A percentile compares a stretch with the other conserved stretches of the same genome.
Conservation (phyloP, 148 eudicot genomes). For the Nyssa sinensis region DNA sequence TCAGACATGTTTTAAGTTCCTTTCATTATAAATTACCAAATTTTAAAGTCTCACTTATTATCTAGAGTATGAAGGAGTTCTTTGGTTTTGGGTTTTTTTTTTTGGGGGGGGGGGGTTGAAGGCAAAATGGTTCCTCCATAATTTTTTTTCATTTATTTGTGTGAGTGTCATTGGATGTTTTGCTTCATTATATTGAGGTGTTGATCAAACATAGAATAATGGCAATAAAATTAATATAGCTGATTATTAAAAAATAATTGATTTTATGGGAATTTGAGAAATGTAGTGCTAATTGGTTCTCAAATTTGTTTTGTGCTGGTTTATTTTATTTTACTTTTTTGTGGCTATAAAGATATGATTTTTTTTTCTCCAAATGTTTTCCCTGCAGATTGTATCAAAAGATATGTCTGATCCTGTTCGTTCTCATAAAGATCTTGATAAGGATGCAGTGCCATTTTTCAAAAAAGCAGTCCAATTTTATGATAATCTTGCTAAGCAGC, state of each 20-base stretch:
- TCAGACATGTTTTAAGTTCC: too few relatives aligned
- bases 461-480: slow-evolving; percentile 86
- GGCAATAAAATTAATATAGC: neutral
- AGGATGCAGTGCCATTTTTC: slow-evolving; percentile 95
- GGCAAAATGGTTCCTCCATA: too few relatives aligned
- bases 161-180: too few relatives aligned
- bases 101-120: too few relatives aligned
- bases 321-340: slow-evolving; percentile 3
- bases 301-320: neutral
- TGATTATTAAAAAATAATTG: neutral
- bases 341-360: neutral
- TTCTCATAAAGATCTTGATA: slow-evolving; percentile 96
- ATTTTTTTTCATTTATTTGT: too few relatives aligned
- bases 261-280: neutral
- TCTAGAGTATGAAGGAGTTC: too few relatives aligned
- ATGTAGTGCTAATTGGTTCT: neutral
- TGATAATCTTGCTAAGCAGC: slow-evolving; percentile 75
- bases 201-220: neutral
- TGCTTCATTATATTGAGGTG: too few relatives aligned
- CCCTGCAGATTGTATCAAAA: slow-evolving; percentile 81
- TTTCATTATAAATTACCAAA: too few relatives aligned
- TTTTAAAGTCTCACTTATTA: too few relatives aligned
- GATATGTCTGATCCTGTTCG: slow-evolving; percentile 96
- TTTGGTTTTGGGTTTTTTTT: too few relatives aligned
- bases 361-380: neutral